Percentiles rank a stretch among this genome's conserved stretches.
Conservation (phyloP, 2,329 filamentous ascomycete species). For the Nothophoma quercina region DNA sequence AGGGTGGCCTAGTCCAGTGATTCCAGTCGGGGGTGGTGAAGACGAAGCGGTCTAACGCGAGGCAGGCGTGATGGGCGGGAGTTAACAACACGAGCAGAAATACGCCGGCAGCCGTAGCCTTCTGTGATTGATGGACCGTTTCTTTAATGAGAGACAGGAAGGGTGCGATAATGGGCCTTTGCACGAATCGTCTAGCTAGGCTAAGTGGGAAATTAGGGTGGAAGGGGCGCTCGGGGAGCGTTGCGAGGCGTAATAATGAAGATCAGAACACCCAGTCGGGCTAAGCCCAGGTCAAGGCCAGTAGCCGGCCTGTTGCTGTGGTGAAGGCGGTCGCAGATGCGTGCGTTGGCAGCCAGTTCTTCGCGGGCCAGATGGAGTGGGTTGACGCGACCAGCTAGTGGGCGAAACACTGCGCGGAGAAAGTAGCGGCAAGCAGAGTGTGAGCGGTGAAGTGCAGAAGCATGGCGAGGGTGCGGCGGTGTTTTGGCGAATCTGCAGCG, state of each 20-base stretch:
- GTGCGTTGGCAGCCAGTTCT: constrained; percentile 46
- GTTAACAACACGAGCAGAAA: constrained; percentile 30
- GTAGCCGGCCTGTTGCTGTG: constrained; percentile 48
- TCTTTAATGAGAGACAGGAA: constrained; percentile 35
- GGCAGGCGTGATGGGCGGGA: constrained; percentile 32
- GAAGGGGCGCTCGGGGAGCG: constrained; percentile 41
- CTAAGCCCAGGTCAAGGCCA: constrained; percentile 39
- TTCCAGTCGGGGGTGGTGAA: constrained; percentile 19
- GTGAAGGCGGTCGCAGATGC: constrained; percentile 48
- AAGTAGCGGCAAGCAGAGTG: constrained; percentile 19
- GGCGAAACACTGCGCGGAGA: constrained; percentile 23
- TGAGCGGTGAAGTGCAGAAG: constrained; percentile 30
- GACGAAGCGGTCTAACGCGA: constrained; percentile 35
- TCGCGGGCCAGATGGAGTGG: constrained; percentile 26
- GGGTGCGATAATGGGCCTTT: constrained; percentile 40
- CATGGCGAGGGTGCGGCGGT: constrained; percentile 27
- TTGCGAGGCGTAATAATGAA: constrained; percentile 47
- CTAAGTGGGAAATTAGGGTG: constrained; percentile 47
- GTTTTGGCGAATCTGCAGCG: constrained; percentile 18
- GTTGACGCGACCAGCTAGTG: constrained; percentile 24
- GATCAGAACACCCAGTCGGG: constrained; percentile 40
- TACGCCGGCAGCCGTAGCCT: constrained; percentile 25
- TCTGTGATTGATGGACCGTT: constrained; percentile 42
- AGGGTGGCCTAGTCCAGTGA: constrained; percentile 32
- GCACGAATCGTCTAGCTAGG: constrained; percentile 49